Base-by-base conservation (phyloP, 2,329 filamentous ascomycete species). In the Lachnellula cervina region DNA sequence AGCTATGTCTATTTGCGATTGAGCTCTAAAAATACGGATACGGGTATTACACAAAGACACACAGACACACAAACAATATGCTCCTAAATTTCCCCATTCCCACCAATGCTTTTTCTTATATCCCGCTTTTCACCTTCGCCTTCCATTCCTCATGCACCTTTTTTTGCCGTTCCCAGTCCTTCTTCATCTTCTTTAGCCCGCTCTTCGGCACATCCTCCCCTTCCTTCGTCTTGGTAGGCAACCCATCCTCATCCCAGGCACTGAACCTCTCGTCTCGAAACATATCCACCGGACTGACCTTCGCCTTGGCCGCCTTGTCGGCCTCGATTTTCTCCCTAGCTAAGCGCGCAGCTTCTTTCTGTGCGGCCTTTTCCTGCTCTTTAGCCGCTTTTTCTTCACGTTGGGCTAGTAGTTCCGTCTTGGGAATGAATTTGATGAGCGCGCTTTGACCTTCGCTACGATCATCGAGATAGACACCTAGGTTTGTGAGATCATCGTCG, bases 121-220 rank as follows among this genome's bases (percentile, higher is more conserved):
- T 34, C 43, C 45, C 21, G 16, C 21, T 23, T 19, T 52, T 43
- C 51, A 43, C 49, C 37, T 65, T 64, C 32, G 55, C 57, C 49
- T 67, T 67, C 63, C 63, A 88, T 59, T 86, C 83, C 60, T 92
- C 87, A 70, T 92, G 86, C 56, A 82, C 71, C 79, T 93, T 95
- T 79, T 91, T 94, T 76, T 97, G 93, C 69, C 80, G 85, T 65
- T 95, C 88, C 89, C 89, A 96, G 54, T 90, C 86, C 77, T 97
- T 97, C 74, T 79, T 86, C 64, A 96, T 72, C 76, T 90, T 92
- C 80, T 97, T 97, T 50, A 75, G 68, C 68, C 84, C 82, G 57
- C 81, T 88, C 77, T 96, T 96, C 4, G 89, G 81, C 38, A 97
- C 78, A 63, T 95, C 90, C 58, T 83, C 85, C 0, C 90, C 91